phyloP scores from a whole-genome alignment of 2,329 filamentous ascomycete genomes.

The Triangularia verruculosa region DNA sequence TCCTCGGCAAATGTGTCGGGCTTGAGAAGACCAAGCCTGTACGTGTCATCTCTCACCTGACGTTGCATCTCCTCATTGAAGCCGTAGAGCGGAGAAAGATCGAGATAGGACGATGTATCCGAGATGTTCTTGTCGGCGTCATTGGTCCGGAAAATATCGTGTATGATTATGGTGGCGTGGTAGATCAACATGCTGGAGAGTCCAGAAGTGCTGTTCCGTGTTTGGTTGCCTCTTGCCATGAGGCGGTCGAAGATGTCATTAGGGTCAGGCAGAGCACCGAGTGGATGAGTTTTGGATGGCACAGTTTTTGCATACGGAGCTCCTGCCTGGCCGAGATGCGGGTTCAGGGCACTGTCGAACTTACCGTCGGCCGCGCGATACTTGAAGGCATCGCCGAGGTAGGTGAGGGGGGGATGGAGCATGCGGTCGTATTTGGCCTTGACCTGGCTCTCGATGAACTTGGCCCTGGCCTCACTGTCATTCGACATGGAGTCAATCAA shows the following conservation, averaged over 20 bases:
- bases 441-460: slow-evolving; percentile 22
- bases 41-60: slow-evolving; percentile 51
- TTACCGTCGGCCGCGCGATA: slow-evolving; percentile 28
- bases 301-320: slow-evolving; percentile 69
- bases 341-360: slow-evolving; percentile 58
- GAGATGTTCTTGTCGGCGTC: slow-evolving; percentile 61
- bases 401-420: slow-evolving; percentile 15
- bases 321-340: slow-evolving; percentile 61
- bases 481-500: neutral
- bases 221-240: slow-evolving; percentile 55
- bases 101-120: slow-evolving; percentile 70
- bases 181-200: slow-evolving; percentile 76
- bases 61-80: slow-evolving; percentile 62
- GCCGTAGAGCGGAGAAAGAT: slow-evolving; percentile 71
- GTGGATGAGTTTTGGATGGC: slow-evolving; percentile 53
- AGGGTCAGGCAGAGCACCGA: slow-evolving; percentile 56
- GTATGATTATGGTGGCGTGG: slow-evolving; percentile 65
- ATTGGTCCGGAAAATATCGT: slow-evolving; percentile 62
- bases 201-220: slow-evolving; percentile 65
- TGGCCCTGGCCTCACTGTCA: slow-evolving; percentile 8
- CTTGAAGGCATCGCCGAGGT: slow-evolving; percentile 22
- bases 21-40: slow-evolving; percentile 66
- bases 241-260: slow-evolving; percentile 65
- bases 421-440: slow-evolving; percentile 31
- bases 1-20: slow-evolving; percentile 67